Conservation (phyloP, 148 eudicot genomes). For the Fagopyrum esculentum region DNA sequence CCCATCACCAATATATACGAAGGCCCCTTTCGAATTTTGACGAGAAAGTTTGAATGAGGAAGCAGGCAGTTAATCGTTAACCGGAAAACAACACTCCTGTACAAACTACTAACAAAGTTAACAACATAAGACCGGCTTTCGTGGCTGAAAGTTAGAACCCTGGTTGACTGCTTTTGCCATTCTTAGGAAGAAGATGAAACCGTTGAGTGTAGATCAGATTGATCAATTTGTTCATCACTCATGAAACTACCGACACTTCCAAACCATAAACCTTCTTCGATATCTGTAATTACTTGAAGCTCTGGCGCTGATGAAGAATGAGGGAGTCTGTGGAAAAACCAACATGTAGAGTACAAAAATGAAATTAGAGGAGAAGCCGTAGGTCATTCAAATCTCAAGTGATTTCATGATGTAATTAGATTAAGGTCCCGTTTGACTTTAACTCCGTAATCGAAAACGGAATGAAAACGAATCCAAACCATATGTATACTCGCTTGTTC, state of each 20-base stretch:
- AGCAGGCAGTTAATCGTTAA: no score
- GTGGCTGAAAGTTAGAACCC: no score
- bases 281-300: neutral
- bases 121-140: neutral
- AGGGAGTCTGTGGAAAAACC: neutral
- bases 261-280: conserved; percentile 8
- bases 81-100: no score
- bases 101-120: no score
- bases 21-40: no score
- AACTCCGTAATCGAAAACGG: no score
- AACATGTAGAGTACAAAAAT: neutral
- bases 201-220: neutral
- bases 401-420: neutral
- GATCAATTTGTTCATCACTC: neutral
- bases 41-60: no score
- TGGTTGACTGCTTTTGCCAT: neutral
- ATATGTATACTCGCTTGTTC: no score
- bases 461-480: no score
- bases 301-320: neutral
- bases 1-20: no score
- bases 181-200: neutral
- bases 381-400: neutral
- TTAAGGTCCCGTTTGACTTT: no score
- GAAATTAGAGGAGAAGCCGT: neutral
- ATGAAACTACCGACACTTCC: neutral